Base-by-base conservation (phyloP, 768 basidiomycete species). In the Pholiota microspora region DNA sequence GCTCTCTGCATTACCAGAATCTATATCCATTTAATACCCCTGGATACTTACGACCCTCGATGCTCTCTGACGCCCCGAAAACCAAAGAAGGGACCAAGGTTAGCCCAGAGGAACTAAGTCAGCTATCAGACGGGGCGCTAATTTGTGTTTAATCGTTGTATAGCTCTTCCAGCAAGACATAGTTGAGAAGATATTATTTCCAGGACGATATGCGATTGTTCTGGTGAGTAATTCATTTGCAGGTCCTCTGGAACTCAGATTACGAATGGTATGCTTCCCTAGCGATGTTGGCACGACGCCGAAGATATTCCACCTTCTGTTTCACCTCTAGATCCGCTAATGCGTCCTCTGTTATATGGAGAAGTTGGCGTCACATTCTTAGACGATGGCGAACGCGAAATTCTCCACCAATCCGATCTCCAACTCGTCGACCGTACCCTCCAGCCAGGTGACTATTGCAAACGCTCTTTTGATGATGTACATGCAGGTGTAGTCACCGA, bases 281-380 rank as follows among this genome's bases (percentile, higher is more conserved):
- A 94, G 92, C 83, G 90, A 71, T 91, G 87, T 63, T 94, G 92
- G 93, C 87, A 91, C 58, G 91, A 94, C 67, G 84, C 85, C 8
- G 92, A 94, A 59, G 90, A 92, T 55, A 65, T 82, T 12, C 78
- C 77, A 28, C 71, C 76, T 2, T 67, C 72, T 24, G 70, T 69
- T 15, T 63, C 76, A 52, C 61, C 74, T 36, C 38, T 51, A 21
- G 89, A 93, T 69, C 88, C 89, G 10, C 75, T 93, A 49, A 83
- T 91, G 78, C 79, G 92, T 44, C 84, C 85, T 8, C 79, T 94
- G 18, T 64, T 77, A 49, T 84, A 80, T 50, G 92, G 92, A 35
- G 92, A 94, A 77, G 86, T 94, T 40, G 91, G 89, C 45, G 83
- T 94, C 34, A 84, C 86, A 16, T 91, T 87, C 68, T 73, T 84